Percentiles rank a stretch among this genome's conserved stretches.
Evolutionary conservation across 306 rosid genomes (phyloP).

Genomic region (Cercis canadensis): DNA sequence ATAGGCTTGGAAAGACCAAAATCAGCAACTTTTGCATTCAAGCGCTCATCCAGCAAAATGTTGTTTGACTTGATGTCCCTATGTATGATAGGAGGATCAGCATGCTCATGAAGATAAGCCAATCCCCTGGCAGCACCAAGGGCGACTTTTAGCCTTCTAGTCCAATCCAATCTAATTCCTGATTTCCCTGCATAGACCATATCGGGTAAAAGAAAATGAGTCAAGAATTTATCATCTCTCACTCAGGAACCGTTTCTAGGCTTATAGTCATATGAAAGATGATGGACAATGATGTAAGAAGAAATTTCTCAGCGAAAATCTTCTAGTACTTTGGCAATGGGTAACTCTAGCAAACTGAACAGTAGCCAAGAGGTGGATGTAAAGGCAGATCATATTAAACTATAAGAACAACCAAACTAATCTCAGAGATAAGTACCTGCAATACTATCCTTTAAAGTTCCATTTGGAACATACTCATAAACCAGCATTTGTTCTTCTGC

Average conservation of each 20-base stretch:
- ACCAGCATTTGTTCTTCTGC: conserved; percentile 57
- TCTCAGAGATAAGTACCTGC: conserved; percentile 49
- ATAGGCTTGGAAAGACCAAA: conserved; percentile 71
- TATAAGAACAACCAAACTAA: no score
- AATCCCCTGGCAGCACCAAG: conserved; percentile 54
- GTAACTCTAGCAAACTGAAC: no score
- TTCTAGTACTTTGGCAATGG: no score
- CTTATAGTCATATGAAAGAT: no score
- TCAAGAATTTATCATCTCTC: no score
- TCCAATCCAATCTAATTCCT: conserved; percentile 51
- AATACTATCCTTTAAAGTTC: conserved; percentile 46
- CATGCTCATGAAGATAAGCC: conserved; percentile 53
- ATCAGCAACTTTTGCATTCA: conserved; percentile 65
- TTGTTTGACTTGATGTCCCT: conserved; percentile 55
- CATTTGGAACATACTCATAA: conserved; percentile 52
- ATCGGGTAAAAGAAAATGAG: neutral
- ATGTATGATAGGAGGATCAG: conserved; percentile 55
- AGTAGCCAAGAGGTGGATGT: no score
- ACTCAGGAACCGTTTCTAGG: no score
- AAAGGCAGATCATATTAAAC: no score
- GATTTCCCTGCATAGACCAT: conserved; percentile 38
- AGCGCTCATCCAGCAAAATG: conserved; percentile 45
- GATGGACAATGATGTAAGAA: no score
- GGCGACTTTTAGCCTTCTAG: conserved; percentile 43
- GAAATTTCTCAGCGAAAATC: no score